Conservation (phyloP, 345 rosid genomes). For the Brassica incana region DNA sequence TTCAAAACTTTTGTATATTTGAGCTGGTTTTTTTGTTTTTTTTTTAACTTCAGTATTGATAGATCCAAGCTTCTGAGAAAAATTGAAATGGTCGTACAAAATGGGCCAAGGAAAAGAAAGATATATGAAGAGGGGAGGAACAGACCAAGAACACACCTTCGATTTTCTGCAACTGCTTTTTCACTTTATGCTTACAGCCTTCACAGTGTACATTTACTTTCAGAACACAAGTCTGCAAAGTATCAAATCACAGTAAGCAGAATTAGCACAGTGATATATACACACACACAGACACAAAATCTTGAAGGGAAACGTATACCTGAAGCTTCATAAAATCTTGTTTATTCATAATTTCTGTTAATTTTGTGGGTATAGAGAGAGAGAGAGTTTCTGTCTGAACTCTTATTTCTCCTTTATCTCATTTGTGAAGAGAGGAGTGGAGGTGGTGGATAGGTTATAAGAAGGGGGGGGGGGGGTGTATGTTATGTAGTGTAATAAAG, state of each 20-base stretch:
- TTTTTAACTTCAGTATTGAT: neutral
- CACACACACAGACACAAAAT: neutral
- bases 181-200: conserved; percentile 85
- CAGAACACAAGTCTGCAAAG: conserved; percentile 73
- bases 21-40: neutral
- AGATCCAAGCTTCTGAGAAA: conserved; percentile 3
- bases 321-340: conserved; percentile 48
- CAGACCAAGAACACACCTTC: conserved; percentile 52
- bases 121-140: neutral
- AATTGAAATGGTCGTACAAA: neutral
- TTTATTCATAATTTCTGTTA: conserved; percentile 45
- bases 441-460: conserved; percentile 10
- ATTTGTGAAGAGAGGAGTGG: conserved; percentile 10
- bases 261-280: neutral
- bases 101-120: neutral
- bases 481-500: conserved; percentile 36
- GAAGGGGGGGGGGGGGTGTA: neutral
- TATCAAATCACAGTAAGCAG: neutral
- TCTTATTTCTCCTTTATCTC: conserved; percentile 5
- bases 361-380: conserved; percentile 9
- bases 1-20: neutral
- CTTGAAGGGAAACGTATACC: conserved; percentile 43
- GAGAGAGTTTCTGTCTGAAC: neutral
- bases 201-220: conserved; percentile 91
- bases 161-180: conserved; percentile 69